These are phyloP conservation scores for Coemansia biformis DNA, from an alignment of 192 early-diverging fungal species.

Conservation along the genomic window DNA sequence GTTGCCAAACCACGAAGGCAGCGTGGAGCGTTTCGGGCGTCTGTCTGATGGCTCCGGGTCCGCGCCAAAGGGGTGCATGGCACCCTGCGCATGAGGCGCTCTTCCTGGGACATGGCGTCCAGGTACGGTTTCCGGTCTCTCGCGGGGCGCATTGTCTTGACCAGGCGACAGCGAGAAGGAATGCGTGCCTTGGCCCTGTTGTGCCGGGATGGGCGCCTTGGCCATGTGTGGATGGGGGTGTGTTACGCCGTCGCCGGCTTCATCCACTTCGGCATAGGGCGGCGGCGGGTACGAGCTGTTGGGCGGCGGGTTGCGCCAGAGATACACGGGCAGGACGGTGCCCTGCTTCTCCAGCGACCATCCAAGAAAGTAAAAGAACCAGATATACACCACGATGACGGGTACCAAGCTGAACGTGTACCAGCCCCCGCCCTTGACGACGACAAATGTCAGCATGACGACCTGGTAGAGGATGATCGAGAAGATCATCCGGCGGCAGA, in stretches of 20 bases:
- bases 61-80: no score
- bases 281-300: constrained; percentile 42
- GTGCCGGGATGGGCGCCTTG: no score
- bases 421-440: constrained; percentile 48
- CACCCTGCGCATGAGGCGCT: no score
- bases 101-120: no score
- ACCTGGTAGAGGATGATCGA: constrained; percentile 63
- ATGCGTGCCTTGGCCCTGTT: no score
- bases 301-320: constrained; percentile 46
- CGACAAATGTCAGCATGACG: constrained; percentile 56
- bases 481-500: constrained; percentile 63
- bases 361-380: constrained; percentile 39
- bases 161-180: no score
- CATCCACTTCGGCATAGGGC: constrained; percentile 4
- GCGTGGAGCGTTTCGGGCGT: no score
- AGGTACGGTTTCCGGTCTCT: no score
- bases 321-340: constrained; percentile 31
- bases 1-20: not conserved
- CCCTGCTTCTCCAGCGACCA: constrained; percentile 43
- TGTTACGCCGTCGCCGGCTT: not conserved
- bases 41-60: no score
- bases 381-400: constrained; percentile 26
- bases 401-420: constrained; percentile 42
- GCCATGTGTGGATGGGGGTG: not conserved
- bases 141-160: no score